phyloP scores from a whole-genome alignment of 2,329 filamentous ascomycete genomes.

The Botrytis deweyae region DNA sequence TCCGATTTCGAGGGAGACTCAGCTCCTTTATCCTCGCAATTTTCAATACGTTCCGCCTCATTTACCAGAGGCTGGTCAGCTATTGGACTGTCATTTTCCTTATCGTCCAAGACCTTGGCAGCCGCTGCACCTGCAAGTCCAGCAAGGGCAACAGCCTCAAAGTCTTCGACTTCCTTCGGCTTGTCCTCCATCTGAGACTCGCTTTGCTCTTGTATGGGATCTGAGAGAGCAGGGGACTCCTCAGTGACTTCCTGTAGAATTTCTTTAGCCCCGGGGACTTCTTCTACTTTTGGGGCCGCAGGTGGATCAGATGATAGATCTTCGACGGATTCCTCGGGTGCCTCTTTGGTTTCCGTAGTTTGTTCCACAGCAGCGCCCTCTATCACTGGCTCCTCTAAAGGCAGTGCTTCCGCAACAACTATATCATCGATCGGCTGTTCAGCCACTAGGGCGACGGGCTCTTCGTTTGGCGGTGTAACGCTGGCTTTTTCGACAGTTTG shows the following conservation, averaged over 20 bases:
- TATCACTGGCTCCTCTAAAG: neutral
- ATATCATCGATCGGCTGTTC: constrained; percentile 1
- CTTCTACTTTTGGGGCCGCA: neutral
- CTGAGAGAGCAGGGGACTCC: neutral
- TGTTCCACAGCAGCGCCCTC: neutral
- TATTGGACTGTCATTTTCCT: neutral
- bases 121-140: constrained; percentile 8
- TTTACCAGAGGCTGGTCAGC: neutral
- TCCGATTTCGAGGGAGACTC: constrained; percentile 6
- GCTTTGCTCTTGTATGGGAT: neutral
- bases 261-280: neutral
- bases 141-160: constrained; percentile 16
- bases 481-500: neutral
- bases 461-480: neutral
- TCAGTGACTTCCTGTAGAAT: neutral
- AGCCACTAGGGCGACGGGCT: neutral
- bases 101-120: neutral
- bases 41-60: neutral
- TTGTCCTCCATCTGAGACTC: neutral
- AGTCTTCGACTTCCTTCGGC: neutral
- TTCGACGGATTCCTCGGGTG: neutral
- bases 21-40: constrained; percentile 2
- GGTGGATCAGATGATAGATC: neutral
- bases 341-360: neutral
- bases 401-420: neutral